phyloP scores from a whole-genome alignment of 225 moss, liverwort and hornwort genomes.

The Polytrichum formosum region DNA sequence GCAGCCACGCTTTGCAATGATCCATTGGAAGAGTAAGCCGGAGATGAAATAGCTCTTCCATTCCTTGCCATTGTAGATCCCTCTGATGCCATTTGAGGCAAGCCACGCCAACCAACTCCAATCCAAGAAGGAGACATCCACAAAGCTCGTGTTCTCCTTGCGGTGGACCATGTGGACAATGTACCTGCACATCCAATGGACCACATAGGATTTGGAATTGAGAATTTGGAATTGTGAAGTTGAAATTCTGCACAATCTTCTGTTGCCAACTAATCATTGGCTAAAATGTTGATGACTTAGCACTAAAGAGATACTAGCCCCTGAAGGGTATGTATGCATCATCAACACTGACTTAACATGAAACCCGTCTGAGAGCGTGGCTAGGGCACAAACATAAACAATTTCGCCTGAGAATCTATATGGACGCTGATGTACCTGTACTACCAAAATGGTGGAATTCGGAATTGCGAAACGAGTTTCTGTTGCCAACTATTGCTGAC shows the following conservation, averaged over 20 bases:
- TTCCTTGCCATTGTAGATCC: slow-evolving; percentile 78
- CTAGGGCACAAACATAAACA: too few relatives aligned
- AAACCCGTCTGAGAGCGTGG: too few relatives aligned
- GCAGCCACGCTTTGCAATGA: slow-evolving; percentile 56
- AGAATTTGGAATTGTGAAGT: slow-evolving; percentile 15
- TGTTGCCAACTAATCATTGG: too few relatives aligned
- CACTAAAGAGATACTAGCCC: too few relatives aligned
- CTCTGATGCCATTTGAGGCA: slow-evolving; percentile 50
- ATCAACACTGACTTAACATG: too few relatives aligned
- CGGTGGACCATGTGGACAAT: slow-evolving; percentile 28
- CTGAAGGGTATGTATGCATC: too few relatives aligned
- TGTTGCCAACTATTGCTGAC: too few relatives aligned
- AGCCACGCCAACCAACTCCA: slow-evolving; percentile 82
- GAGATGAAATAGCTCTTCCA: slow-evolving; percentile 66
- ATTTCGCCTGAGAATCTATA: too few relatives aligned
- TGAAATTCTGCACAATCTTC: too few relatives aligned
- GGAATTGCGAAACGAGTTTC: too few relatives aligned
- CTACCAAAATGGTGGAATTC: slow-evolving; percentile 71
- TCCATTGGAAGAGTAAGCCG: slow-evolving; percentile 74
- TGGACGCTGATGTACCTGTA: slow-evolving; percentile 26
- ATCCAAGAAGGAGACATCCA: slow-evolving; percentile 48
- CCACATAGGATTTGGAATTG: slow-evolving; percentile 28
- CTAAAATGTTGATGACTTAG: too few relatives aligned
- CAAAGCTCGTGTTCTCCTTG: slow-evolving; percentile 29
- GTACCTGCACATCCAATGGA: slow-evolving; percentile 70